phyloP scores from a whole-genome alignment of 1,284 basidiomycete species.

The Naganishia liquefaciens region DNA sequence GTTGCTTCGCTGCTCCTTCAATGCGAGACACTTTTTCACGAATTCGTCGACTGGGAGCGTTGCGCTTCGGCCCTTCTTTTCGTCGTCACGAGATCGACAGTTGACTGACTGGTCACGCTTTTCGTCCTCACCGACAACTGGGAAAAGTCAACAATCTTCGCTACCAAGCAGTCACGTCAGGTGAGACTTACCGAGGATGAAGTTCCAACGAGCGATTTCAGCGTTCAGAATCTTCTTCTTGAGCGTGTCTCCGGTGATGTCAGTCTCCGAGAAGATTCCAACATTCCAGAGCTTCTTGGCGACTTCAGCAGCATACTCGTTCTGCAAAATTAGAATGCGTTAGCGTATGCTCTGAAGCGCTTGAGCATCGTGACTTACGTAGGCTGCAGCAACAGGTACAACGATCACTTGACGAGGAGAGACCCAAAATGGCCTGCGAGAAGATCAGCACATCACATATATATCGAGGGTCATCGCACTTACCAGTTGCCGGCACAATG shows the following conservation, averaged over 20 bases:
- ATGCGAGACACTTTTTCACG: constrained; percentile 43
- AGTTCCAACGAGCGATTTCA: constrained; percentile 93
- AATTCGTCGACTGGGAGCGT: constrained; percentile 48
- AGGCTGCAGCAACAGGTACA: constrained; percentile 86
- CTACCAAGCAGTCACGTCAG: neutral
- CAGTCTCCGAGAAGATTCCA: constrained; percentile 87
- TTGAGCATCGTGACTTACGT: constrained; percentile 60
- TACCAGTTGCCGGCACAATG: constrained; percentile 97
- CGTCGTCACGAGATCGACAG: constrained; percentile 89
- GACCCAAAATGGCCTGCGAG: constrained; percentile 88
- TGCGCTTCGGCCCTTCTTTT: constrained; percentile 51
- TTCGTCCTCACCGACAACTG: constrained; percentile 94
- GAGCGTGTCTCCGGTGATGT: constrained; percentile 88
- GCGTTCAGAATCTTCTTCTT: constrained; percentile 95
- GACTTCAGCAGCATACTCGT: constrained; percentile 85
- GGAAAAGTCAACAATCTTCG: neutral
- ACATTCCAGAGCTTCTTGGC: constrained; percentile 66
- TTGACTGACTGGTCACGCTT: constrained; percentile 83
- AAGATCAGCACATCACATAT: constrained; percentile 7
- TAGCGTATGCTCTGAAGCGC: neutral
- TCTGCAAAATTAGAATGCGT: constrained; percentile 58
- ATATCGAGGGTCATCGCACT: constrained; percentile 37
- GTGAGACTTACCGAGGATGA: constrained; percentile 75
- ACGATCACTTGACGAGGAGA: constrained; percentile 92
- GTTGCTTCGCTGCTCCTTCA: constrained; percentile 43